phyloP scores from a whole-genome alignment of 345 rosid genomes.

The Eucalyptus marginata region DNA sequence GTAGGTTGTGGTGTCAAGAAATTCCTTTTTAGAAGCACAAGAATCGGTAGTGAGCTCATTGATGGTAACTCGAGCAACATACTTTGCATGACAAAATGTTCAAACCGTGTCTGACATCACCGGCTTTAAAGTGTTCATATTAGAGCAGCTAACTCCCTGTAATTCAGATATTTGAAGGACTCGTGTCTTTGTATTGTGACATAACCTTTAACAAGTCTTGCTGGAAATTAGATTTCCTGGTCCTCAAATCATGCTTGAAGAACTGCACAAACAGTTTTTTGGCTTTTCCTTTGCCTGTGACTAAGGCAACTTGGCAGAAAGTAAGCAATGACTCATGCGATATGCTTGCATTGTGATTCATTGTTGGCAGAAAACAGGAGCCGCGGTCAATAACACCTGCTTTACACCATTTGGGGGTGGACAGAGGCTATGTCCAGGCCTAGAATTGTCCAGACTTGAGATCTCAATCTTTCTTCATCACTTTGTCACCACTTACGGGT shows the following conservation, averaged over 20 bases:
- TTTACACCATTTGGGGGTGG: slow-evolving; percentile 99
- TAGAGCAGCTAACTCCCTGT: background rate
- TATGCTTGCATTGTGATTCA: background rate
- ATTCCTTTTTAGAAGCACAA: background rate
- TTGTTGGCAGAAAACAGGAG: slow-evolving; percentile 44
- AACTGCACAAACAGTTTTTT: background rate
- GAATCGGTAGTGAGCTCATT: background rate
- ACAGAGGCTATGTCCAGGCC: slow-evolving; percentile 95
- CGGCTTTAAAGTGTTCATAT: background rate
- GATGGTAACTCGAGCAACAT: background rate
- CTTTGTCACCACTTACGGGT: slow-evolving; percentile 69
- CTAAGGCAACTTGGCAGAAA: background rate
- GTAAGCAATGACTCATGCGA: background rate
- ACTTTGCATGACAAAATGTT: background rate
- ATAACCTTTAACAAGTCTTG: background rate
- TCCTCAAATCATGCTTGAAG: background rate
- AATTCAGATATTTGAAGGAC: background rate
- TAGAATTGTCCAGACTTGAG: slow-evolving; percentile 87
- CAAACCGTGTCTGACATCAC: background rate
- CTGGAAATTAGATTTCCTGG: background rate
- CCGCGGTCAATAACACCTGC: slow-evolving; percentile 30
- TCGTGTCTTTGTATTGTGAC: background rate
- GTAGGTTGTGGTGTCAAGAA: background rate
- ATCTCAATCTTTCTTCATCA: slow-evolving; percentile 88
- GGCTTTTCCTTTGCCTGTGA: background rate